Percentiles rank a stretch among this genome's conserved stretches.
Evolutionary conservation across 768 basidiomycete species (phyloP).

Genomic region (Leccinellum rugosiceps): DNA sequence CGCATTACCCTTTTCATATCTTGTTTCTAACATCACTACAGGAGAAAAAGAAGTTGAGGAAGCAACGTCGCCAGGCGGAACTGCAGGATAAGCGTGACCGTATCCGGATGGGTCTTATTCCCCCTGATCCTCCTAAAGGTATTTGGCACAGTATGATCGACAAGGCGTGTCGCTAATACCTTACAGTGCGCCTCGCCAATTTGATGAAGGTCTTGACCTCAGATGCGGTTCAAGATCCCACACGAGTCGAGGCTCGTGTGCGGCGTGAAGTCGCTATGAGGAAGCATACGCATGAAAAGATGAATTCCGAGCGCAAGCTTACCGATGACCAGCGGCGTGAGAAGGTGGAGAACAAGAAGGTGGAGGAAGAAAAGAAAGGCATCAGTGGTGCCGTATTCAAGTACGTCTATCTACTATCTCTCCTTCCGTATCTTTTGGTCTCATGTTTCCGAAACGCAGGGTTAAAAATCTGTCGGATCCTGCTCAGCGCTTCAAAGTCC

Average conservation of each 20-base stretch:
- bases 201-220: slow-evolving; percentile 97
- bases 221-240: slow-evolving; percentile 96
- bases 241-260: slow-evolving; percentile 94
- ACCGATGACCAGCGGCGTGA: slow-evolving; percentile 87
- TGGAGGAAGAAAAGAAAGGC: slow-evolving; percentile 83
- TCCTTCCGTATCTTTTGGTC: background rate
- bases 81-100: slow-evolving; percentile 93
- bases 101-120: slow-evolving; percentile 92
- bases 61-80: slow-evolving; percentile 81
- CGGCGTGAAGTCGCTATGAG: slow-evolving; percentile 90
- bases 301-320: slow-evolving; percentile 89
- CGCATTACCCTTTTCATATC: background rate
- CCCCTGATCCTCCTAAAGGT: slow-evolving; percentile 96
- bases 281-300: slow-evolving; percentile 86
- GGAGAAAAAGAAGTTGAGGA: slow-evolving; percentile 98
- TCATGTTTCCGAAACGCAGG: slow-evolving; percentile 38
- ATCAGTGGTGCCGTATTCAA: slow-evolving; percentile 87
- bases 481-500: slow-evolving; percentile 92
- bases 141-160: slow-evolving; percentile 3
- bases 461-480: slow-evolving; percentile 88
- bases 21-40: slow-evolving; percentile 14
- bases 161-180: background rate
- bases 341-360: slow-evolving; percentile 83
- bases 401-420: slow-evolving; percentile 44
- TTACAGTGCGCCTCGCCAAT: slow-evolving; percentile 84